Conservation (phyloP, 2,329 filamentous ascomycete species). For the Pseudocercospora vitis region DNA sequence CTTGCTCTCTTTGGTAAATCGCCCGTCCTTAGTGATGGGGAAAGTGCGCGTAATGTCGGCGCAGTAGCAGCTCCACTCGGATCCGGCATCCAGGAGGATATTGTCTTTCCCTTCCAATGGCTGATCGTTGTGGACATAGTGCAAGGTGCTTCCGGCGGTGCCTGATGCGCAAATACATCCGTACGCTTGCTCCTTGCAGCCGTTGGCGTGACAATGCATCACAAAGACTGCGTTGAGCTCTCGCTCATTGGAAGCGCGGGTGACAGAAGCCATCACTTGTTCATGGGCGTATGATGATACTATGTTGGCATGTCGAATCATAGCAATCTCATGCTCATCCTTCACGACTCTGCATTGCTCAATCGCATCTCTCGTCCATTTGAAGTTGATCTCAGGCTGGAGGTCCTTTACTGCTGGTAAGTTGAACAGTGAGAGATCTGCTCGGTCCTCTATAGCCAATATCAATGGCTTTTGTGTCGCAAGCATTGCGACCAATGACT, state of each 20-base stretch:
- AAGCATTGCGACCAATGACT: constrained; percentile 55
- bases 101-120: constrained; percentile 70
- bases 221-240: constrained; percentile 82
- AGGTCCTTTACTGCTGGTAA: constrained; percentile 66
- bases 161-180: constrained; percentile 82
- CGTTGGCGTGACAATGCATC: constrained; percentile 70
- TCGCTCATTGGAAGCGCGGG: constrained; percentile 69
- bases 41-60: constrained; percentile 79
- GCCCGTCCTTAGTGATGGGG: constrained; percentile 64
- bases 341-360: constrained; percentile 81
- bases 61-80: constrained; percentile 51
- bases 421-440: constrained; percentile 45
- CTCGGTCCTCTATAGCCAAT: constrained; percentile 76
- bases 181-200: constrained; percentile 82
- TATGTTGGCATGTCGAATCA: constrained; percentile 78
- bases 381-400: constrained; percentile 64
- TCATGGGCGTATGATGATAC: constrained; percentile 78
- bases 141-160: constrained; percentile 76
- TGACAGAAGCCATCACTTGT: constrained; percentile 64
- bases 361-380: constrained; percentile 63
- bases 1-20: constrained; percentile 67
- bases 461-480: constrained; percentile 50
- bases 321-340: constrained; percentile 76
- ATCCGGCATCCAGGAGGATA: constrained; percentile 80
- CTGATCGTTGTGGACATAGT: constrained; percentile 80